Evolutionary conservation across 129 eudicot species (phyloP).

Genomic region (Silybum marianum): DNA sequence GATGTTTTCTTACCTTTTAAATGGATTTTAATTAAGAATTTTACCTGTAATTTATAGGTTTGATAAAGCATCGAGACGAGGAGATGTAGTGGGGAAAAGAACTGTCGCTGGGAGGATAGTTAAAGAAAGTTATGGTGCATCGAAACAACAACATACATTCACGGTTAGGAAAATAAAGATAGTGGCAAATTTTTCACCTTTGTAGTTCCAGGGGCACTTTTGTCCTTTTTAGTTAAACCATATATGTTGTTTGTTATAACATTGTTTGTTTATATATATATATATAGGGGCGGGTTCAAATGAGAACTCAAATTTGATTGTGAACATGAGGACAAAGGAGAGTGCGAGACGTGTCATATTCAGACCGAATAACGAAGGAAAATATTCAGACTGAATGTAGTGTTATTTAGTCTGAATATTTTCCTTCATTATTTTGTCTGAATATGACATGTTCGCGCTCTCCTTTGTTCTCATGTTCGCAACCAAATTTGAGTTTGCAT

Average conservation of each 20-base stretch:
- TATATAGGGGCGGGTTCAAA: too few relatives aligned
- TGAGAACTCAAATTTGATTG: too few relatives aligned
- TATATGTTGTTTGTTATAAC: not conserved
- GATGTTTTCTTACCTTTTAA: not conserved
- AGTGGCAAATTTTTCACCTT: not conserved
- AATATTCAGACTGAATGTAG: too few relatives aligned
- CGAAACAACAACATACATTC: constrained; percentile 84
- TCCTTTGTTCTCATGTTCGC: too few relatives aligned
- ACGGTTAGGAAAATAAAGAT: constrained; percentile 51
- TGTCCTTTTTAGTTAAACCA: not conserved
- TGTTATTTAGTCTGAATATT: too few relatives aligned
- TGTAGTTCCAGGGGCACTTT: not conserved
- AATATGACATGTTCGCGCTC: too few relatives aligned
- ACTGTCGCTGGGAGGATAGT: constrained; percentile 78
- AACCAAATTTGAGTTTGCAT: too few relatives aligned
- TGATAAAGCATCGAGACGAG: constrained; percentile 45
- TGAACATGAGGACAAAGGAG: too few relatives aligned
- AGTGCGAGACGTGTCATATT: too few relatives aligned
- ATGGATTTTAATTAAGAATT: constrained; percentile 5
- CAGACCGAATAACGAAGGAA: too few relatives aligned
- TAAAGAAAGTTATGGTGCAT: constrained; percentile 87
- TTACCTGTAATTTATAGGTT: constrained; percentile 34
- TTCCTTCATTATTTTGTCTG: too few relatives aligned
- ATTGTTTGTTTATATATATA: not conserved
- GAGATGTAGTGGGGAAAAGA: constrained; percentile 53